These are phyloP conservation scores for Auricularia heimuer DNA, from an alignment of 768 basidiomycete species.

Conservation along the genomic window DNA sequence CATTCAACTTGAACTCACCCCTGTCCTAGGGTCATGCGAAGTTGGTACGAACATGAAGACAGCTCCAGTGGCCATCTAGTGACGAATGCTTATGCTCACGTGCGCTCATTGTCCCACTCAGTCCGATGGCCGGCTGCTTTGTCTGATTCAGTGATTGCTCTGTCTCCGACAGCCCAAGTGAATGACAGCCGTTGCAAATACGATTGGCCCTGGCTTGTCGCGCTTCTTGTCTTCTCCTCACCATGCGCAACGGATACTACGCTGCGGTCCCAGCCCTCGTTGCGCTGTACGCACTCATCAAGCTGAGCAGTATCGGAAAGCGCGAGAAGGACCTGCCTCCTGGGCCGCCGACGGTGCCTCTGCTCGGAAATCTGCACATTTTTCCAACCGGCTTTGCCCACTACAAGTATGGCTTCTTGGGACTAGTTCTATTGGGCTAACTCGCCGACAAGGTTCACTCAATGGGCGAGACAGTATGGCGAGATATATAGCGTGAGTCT, in stretches of 20 bases:
- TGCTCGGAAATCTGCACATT: constrained; percentile 17
- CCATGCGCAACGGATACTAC: not conserved
- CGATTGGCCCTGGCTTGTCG: no score
- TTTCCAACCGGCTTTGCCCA: constrained; percentile 17
- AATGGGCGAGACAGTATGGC: constrained; percentile 21
- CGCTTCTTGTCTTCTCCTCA: no score
- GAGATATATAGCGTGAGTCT: constrained; percentile 17
- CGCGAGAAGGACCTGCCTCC: not conserved
- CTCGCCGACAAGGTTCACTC: constrained; percentile 16
- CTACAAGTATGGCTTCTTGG: constrained; percentile 10
- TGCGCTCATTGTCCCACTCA: no score
- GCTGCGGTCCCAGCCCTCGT: not conserved
- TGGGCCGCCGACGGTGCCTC: constrained; percentile 18
- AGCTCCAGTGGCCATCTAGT: no score
- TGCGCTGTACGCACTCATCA: not conserved
- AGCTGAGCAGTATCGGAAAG: not conserved
- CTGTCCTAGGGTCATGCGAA: no score
- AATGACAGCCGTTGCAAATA: no score
- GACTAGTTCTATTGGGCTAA: not conserved
- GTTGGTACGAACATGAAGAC: no score
- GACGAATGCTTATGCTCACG: no score
- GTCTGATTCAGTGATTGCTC: no score
- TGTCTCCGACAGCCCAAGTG: no score
- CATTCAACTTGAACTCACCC: no score
- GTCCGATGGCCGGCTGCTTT: no score